phyloP scores from a whole-genome alignment of 305 asterid species.

The Solanum chacoense region DNA sequence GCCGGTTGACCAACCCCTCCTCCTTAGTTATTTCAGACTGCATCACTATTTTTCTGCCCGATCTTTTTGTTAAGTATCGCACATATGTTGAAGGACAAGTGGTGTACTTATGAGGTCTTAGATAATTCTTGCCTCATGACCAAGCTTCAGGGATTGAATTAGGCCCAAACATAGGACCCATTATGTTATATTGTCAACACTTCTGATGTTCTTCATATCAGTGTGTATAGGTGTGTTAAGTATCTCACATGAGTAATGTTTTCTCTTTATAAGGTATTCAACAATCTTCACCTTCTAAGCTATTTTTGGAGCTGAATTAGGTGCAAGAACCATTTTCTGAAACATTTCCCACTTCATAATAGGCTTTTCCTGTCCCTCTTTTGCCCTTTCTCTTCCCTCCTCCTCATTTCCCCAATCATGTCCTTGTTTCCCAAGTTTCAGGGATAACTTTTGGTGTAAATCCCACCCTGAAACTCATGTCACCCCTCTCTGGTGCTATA shows the following conservation, averaged over 20 bases:
- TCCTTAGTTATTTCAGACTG: background rate
- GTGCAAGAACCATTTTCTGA: background rate
- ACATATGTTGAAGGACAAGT: background rate
- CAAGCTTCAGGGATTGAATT: background rate
- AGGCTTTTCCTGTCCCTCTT: background rate
- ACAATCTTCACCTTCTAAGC: background rate
- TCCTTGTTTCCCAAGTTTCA: background rate
- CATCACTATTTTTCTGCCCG: background rate
- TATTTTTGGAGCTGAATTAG: background rate
- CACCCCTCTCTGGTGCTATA: background rate
- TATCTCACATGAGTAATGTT: background rate
- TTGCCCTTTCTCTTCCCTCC: background rate
- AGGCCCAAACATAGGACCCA: background rate
- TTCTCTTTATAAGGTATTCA: background rate
- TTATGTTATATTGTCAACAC: background rate
- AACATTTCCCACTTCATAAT: background rate
- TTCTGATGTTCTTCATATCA: background rate
- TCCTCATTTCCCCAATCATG: background rate
- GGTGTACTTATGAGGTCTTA: background rate
- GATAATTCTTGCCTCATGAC: background rate
- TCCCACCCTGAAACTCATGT: background rate
- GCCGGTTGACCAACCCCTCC: background rate
- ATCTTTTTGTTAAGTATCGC: background rate
- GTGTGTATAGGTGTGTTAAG: background rate
- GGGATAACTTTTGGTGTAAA: background rate